phyloP scores from a whole-genome alignment of 805 yeast species.

The Vanderwaltozyma verrucispora region DNA sequence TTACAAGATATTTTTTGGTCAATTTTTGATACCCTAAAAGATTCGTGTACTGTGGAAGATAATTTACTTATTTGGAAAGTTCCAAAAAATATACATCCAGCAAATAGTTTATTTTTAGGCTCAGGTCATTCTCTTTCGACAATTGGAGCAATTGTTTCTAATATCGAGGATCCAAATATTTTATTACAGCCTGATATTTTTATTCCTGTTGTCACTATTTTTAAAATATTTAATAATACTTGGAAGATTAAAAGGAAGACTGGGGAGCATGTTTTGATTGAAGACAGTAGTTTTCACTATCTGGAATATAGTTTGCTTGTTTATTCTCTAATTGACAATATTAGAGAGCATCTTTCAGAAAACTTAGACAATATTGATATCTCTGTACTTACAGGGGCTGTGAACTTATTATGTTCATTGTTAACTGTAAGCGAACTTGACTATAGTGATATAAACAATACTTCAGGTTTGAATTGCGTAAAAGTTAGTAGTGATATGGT shows the following conservation, averaged over 20 bases:
- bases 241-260: slow-evolving; percentile 45
- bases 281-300: slow-evolving; percentile 41
- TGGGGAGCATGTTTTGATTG: slow-evolving; percentile 60
- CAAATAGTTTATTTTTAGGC: slow-evolving; percentile 25
- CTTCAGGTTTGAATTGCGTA: slow-evolving; percentile 25
- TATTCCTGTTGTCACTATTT: slow-evolving; percentile 34
- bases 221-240: slow-evolving; percentile 48
- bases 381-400: slow-evolving; percentile 21
- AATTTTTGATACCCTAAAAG: slow-evolving; percentile 33
- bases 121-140: slow-evolving; percentile 28
- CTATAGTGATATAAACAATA: slow-evolving; percentile 14
- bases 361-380: neutral
- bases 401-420: neutral
- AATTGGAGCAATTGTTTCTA: slow-evolving; percentile 27
- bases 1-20: slow-evolving; percentile 40
- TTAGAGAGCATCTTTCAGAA: slow-evolving; percentile 4
- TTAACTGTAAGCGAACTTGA: slow-evolving; percentile 15
- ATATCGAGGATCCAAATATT: slow-evolving; percentile 22
- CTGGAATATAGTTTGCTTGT: slow-evolving; percentile 37
- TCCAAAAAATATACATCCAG: slow-evolving; percentile 24
- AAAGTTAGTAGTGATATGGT: slow-evolving; percentile 39
- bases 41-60: slow-evolving; percentile 30
- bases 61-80: slow-evolving; percentile 28
- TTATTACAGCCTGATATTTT: slow-evolving; percentile 32
- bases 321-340: slow-evolving; percentile 31